phyloP scores from a whole-genome alignment of 1,284 basidiomycete genomes.

The Pseudozyma tsukubaensis region DNA sequence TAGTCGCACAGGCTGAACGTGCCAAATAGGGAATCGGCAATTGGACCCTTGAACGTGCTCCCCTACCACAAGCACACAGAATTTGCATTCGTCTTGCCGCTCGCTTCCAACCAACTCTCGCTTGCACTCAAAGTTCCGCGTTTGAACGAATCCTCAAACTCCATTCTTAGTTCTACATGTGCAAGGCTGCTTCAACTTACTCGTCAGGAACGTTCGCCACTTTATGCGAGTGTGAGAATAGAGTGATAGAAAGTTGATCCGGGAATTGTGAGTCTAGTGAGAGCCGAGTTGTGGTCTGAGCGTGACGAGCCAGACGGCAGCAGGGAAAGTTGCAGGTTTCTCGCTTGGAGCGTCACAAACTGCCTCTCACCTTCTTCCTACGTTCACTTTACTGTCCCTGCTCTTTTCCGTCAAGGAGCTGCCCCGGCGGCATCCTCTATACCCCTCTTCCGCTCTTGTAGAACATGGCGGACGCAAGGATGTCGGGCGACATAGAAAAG shows the following conservation, averaged over 20 bases:
- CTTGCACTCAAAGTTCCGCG: background rate
- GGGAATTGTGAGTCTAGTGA: too few species aligned
- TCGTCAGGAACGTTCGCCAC: too few species aligned
- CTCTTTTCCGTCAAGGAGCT: background rate
- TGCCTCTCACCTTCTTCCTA: background rate
- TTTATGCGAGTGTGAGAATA: too few species aligned
- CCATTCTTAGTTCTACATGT: too few species aligned
- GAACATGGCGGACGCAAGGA: slow-evolving; percentile 7
- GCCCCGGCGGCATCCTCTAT: slow-evolving; percentile 8
- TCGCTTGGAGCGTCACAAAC: slow-evolving; percentile 5
- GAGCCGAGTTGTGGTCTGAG: too few species aligned
- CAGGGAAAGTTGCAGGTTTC: slow-evolving; percentile 9
- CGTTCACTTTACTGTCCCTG: slow-evolving; percentile 2
- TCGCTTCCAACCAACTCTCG: background rate
- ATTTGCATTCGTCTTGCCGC: background rate
- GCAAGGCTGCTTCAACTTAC: too few species aligned
- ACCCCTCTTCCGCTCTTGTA: background rate
- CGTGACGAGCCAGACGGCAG: too few species aligned
- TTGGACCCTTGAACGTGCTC: slow-evolving; percentile 1
- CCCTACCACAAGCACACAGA: background rate
- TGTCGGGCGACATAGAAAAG: slow-evolving; percentile 52
- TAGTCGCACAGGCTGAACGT: background rate
- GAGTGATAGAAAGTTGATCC: too few species aligned
- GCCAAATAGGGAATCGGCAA: background rate
- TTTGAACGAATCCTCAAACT: too few species aligned